Percentiles rank a stretch among this genome's conserved stretches.
phyloP scores from a whole-genome alignment of 2,329 filamentous ascomycete genomes.

The Botrytis porri region DNA sequence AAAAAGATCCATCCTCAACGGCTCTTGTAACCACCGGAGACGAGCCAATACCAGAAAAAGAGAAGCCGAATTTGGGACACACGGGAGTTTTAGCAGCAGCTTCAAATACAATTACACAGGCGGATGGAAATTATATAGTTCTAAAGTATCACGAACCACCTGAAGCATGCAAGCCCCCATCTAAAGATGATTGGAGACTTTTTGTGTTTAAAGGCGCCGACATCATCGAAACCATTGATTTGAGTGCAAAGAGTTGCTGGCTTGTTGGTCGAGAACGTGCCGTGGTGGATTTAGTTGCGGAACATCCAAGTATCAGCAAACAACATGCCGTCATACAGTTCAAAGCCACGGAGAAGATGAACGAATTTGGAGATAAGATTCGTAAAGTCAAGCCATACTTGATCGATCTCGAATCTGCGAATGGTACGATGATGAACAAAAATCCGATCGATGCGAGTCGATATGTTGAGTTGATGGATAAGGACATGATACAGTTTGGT shows the following conservation, averaged over 20 bases:
- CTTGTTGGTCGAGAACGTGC: constrained; percentile 76
- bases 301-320: constrained; percentile 90
- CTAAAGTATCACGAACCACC: constrained; percentile 96
- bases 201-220: constrained; percentile 88
- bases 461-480: constrained; percentile 82
- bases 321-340: constrained; percentile 97
- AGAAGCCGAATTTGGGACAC: constrained; percentile 81
- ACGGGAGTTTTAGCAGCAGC: constrained; percentile 84
- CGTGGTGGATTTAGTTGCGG: constrained; percentile 78
- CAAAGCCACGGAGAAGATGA: constrained; percentile 74
- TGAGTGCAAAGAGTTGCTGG: constrained; percentile 82
- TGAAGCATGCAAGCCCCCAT: constrained; percentile 83
- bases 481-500: constrained; percentile 87
- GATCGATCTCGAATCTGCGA: constrained; percentile 90
- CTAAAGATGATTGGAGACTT: constrained; percentile 78
- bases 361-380: constrained; percentile 81
- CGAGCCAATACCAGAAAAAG: constrained; percentile 60
- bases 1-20: constrained; percentile 41
- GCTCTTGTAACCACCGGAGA: constrained; percentile 36
- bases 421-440: constrained; percentile 82
- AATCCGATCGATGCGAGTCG: constrained; percentile 69
- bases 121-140: constrained; percentile 69
- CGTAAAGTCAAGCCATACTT: constrained; percentile 82
- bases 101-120: constrained; percentile 72
- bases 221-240: constrained; percentile 75